Conservation (phyloP, 345 rosid species). For the Hibiscus mutabilis region DNA sequence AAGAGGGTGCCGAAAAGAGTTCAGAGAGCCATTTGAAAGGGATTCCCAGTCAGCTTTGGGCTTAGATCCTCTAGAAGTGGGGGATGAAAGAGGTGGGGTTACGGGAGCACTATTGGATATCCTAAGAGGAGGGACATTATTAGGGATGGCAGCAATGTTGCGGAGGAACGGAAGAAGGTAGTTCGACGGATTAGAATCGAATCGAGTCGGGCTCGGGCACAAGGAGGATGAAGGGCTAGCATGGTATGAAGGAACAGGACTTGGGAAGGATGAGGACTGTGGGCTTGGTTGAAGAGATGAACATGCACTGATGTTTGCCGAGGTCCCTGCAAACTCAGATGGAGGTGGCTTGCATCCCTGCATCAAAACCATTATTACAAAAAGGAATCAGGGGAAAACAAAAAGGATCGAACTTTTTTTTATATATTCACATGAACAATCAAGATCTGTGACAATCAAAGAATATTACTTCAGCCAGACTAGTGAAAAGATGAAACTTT, state of each 20-base stretch:
- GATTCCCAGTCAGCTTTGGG: conserved; percentile 56
- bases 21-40: conserved; percentile 44
- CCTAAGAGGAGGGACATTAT: conserved; percentile 64
- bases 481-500: neutral
- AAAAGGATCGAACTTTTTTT: neutral
- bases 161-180: conserved; percentile 73
- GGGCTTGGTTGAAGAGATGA: conserved; percentile 81
- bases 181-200: conserved; percentile 43
- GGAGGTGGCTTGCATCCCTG: conserved; percentile 79
- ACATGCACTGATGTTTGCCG: conserved; percentile 51
- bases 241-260: conserved; percentile 90
- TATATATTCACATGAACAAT: neutral
- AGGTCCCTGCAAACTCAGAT: conserved; percentile 34
- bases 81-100: conserved; percentile 92
- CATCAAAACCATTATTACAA: neutral
- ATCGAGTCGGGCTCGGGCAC: conserved; percentile 67
- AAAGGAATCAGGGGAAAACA: neutral
- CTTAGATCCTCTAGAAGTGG: conserved; percentile 42
- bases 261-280: conserved; percentile 69
- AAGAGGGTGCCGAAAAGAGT: conserved; percentile 26
- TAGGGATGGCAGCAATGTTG: conserved; percentile 18
- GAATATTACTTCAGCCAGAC: no score
- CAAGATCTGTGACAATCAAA: neutral
- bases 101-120: conserved; percentile 96
- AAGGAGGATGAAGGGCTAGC: conserved; percentile 82